Evolutionary conservation across 176 grass and related monocot species (phyloP).

Genomic region (Elymus sibiricus): DNA sequence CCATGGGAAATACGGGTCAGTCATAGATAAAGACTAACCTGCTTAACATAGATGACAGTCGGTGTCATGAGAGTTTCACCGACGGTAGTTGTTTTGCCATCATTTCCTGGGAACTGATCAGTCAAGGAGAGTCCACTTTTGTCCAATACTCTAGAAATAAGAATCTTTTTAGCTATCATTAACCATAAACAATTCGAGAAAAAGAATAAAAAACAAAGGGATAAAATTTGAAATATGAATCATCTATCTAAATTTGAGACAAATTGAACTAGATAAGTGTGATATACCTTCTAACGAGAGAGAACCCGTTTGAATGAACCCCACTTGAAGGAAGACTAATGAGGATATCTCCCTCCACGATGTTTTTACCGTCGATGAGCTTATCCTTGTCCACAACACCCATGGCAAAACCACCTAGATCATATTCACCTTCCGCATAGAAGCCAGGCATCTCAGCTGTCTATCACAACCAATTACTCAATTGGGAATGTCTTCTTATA

Average conservation of each 20-base stretch:
- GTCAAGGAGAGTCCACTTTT: conserved; percentile 68
- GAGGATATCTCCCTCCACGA: conserved; percentile 74
- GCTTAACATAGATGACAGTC: conserved; percentile 87
- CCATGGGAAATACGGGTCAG: not conserved
- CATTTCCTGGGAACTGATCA: conserved; percentile 66
- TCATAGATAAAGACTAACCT: conserved; percentile 46
- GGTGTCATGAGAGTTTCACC: conserved; percentile 93
- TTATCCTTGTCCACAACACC: conserved; percentile 73
- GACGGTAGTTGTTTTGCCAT: conserved; percentile 43
- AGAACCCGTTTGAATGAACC: conserved; percentile 95
- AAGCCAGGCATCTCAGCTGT: conserved; percentile 98
- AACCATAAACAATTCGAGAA: not conserved
- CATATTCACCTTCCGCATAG: conserved; percentile 82
- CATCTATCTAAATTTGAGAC: not conserved
- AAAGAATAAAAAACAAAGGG: not conserved
- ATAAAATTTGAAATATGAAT: not conserved
- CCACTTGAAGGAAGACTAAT: conserved; percentile 97
- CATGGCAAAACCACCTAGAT: conserved; percentile 85
- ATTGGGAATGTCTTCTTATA: not conserved
- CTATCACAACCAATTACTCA: conserved; percentile 31
- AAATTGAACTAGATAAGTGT: not conserved
- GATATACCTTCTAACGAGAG: conserved; percentile 86
- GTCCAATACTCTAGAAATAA: conserved; percentile 55
- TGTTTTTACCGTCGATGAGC: conserved; percentile 85
- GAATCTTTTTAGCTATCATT: conserved; percentile 10